A percentile compares a stretch with the other conserved stretches of the same genome.
Evolutionary conservation across 1,139 yeast genomes (phyloP).

Genomic region (Yamadazyma epiphylla): DNA sequence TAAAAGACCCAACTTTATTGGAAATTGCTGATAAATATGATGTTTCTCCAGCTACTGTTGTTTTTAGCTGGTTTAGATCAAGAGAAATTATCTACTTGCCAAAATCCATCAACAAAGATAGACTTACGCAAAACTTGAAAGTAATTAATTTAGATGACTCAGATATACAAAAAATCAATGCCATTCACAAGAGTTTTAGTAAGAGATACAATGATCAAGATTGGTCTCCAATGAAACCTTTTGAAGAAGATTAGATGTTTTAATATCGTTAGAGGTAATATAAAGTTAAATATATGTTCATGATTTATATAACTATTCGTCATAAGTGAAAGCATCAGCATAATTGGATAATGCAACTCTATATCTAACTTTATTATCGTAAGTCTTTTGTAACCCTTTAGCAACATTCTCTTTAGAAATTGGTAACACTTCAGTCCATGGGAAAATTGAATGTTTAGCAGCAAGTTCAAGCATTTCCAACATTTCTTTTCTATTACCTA

Average conservation of each 20-base stretch:
- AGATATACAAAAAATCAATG: slow-evolving; percentile 49
- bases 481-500: slow-evolving; percentile 55
- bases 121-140: slow-evolving; percentile 57
- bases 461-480: slow-evolving; percentile 52
- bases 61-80: slow-evolving; percentile 67
- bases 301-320: background rate
- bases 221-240: slow-evolving; percentile 25
- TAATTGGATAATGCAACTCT: slow-evolving; percentile 42
- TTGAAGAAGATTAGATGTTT: slow-evolving; percentile 8
- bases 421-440: slow-evolving; percentile 60
- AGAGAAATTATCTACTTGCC: slow-evolving; percentile 73
- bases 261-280: background rate
- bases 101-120: slow-evolving; percentile 58
- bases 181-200: slow-evolving; percentile 41
- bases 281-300: background rate
- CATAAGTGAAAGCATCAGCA: slow-evolving; percentile 8
- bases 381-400: slow-evolving; percentile 48
- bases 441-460: slow-evolving; percentile 46
- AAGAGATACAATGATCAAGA: slow-evolving; percentile 45
- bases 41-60: slow-evolving; percentile 56
- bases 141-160: slow-evolving; percentile 47
- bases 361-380: slow-evolving; percentile 53
- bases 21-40: slow-evolving; percentile 53
- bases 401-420: slow-evolving; percentile 48
- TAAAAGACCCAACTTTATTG: slow-evolving; percentile 44